These are phyloP conservation scores for Fusarium agapanthi DNA, from an alignment of 2,329 filamentous ascomycete genomes.

Conservation along the genomic window DNA sequence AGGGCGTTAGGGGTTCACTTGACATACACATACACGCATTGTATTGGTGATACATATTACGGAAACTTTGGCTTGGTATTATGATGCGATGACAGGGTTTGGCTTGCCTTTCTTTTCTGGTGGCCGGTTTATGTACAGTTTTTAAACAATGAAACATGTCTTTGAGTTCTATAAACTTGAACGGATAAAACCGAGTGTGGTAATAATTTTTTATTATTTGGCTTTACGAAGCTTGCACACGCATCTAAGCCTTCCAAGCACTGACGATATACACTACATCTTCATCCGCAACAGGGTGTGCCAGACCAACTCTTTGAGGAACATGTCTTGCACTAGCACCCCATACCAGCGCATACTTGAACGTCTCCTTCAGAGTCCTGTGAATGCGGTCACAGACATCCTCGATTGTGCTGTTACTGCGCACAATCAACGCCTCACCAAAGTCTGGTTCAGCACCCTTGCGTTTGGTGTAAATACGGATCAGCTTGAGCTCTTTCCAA, in stretches of 20 bases:
- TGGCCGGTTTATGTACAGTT: conserved; percentile 34
- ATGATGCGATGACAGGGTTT: conserved; percentile 41
- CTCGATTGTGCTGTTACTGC: conserved; percentile 87
- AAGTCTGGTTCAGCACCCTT: conserved; percentile 93
- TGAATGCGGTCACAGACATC: conserved; percentile 98
- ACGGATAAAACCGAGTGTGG: not conserved
- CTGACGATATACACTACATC: conserved; percentile 75
- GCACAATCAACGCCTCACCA: conserved; percentile 89
- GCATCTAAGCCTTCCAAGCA: conserved; percentile 65
- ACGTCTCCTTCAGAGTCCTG: conserved; percentile 93
- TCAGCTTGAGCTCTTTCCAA: conserved; percentile 91
- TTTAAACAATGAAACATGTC: conserved; percentile 29
- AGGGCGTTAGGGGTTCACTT: conserved; percentile 37
- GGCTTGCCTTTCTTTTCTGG: conserved; percentile 30
- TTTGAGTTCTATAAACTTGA: not conserved
- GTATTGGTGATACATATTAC: conserved; percentile 32
- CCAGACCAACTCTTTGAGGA: conserved; percentile 89
- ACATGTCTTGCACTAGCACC: conserved; percentile 94
- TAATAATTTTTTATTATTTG: conserved; percentile 1
- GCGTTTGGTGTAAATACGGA: conserved; percentile 95
- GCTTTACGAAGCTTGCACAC: not conserved
- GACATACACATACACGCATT: conserved; percentile 17
- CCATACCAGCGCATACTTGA: conserved; percentile 99
- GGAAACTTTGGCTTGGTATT: conserved; percentile 40
- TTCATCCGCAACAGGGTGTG: conserved; percentile 78